A percentile compares a stretch with the other conserved stretches of the same genome.
These are phyloP conservation scores for Conidiobolus incongruus DNA, from an alignment of 371 early-diverging fungal species.

Conservation along the genomic window DNA sequence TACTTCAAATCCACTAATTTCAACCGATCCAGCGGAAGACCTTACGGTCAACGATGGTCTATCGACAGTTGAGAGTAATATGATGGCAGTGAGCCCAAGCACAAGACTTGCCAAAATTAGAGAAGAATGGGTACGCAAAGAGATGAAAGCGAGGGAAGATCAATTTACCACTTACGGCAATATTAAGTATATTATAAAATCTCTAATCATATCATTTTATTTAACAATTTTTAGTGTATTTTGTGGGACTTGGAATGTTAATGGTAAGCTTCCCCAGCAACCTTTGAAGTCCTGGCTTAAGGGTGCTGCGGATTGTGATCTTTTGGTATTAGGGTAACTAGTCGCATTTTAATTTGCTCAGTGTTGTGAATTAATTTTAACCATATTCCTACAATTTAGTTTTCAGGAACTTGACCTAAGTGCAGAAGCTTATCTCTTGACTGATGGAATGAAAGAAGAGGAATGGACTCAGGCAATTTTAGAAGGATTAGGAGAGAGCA, in stretches of 20 bases:
- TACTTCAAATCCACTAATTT: not conserved
- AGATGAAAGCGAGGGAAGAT: conserved; percentile 21
- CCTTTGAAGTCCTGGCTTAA: conserved; percentile 41
- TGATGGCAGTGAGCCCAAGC: conserved; percentile 5
- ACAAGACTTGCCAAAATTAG: conserved; percentile 13
- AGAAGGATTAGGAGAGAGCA: conserved; percentile 23
- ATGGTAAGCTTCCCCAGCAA: conserved; percentile 38
- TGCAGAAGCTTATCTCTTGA: conserved; percentile 60
- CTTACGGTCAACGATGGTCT: not conserved
- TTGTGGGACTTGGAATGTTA: conserved; percentile 84
- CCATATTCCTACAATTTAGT: too few relatives aligned
- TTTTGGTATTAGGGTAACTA: conserved; percentile 50
- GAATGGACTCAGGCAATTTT: conserved; percentile 58
- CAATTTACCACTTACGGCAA: conserved; percentile 22
- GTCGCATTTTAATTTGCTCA: too few relatives aligned
- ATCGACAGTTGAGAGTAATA: conserved; percentile 10
- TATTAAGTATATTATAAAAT: conserved; percentile 14
- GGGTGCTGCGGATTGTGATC: conserved; percentile 26
- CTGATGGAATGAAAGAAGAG: conserved; percentile 46
- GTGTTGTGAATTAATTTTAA: not conserved
- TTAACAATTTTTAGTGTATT: conserved; percentile 21
- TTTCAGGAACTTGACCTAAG: conserved; percentile 79
- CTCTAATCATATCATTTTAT: not conserved
- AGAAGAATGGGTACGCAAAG: conserved; percentile 29
- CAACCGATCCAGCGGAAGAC: not conserved